A percentile compares a stretch with the other conserved stretches of the same genome.
phyloP scores from a whole-genome alignment of 1,284 basidiomycete species.

The Microbotryomycetes sp. region DNA sequence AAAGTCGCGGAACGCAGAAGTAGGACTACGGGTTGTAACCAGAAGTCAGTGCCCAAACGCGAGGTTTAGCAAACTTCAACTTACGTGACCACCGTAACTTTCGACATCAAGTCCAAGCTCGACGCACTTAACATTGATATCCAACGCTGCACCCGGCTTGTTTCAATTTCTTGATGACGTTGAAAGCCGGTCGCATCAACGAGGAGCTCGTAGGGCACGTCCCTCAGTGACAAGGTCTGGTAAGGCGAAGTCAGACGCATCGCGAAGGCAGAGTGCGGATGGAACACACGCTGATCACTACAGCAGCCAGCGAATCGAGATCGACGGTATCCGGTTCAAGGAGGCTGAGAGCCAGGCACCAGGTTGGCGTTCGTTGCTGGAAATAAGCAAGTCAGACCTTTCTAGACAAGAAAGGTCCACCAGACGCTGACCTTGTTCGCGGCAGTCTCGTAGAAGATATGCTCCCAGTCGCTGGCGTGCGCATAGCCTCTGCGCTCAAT shows the following conservation, averaged over 20 bases:
- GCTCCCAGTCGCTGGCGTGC: constrained; percentile 53
- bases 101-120: background rate
- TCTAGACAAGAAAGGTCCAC: no score
- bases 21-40: no score
- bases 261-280: background rate
- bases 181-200: constrained; percentile 28
- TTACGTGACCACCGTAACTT: background rate
- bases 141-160: constrained; percentile 2
- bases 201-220: constrained; percentile 32
- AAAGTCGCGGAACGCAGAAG: no score
- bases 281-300: constrained; percentile 62
- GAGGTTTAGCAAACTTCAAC: no score
- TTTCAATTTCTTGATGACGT: background rate
- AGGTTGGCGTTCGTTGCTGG: constrained; percentile 43
- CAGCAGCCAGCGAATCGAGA: constrained; percentile 73
- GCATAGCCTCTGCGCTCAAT: constrained; percentile 48
- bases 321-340: constrained; percentile 77
- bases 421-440: constrained; percentile 46
- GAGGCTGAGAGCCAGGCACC: constrained; percentile 44
- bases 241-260: no score
- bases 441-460: constrained; percentile 60
- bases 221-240: constrained; percentile 45
- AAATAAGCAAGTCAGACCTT: no score
- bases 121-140: background rate
- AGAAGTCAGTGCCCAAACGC: no score